Evolutionary conservation across 2,329 filamentous ascomycete species (phyloP).

Genomic region (Drechslerella dactyloides): DNA sequence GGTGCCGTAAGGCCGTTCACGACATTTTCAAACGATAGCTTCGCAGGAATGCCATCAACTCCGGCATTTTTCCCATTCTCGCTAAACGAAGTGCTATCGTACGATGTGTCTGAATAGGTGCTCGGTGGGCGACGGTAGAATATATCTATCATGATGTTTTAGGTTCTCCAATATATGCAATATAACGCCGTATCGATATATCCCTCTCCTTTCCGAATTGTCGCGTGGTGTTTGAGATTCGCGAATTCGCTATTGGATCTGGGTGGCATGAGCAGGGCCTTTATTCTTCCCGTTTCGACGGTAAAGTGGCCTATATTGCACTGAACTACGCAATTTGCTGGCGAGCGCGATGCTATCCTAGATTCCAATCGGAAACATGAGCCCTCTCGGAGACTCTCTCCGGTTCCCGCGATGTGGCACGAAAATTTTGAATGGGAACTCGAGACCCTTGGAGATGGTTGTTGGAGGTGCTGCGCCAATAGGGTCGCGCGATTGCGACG

Average conservation of each 20-base stretch:
- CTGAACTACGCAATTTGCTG: too few relatives aligned
- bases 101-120: constrained; percentile 25
- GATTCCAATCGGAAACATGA: background rate
- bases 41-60: constrained; percentile 30
- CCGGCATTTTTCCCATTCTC: constrained; percentile 23
- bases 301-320: background rate
- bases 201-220: background rate
- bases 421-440: background rate
- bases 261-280: background rate
- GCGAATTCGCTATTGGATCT: background rate
- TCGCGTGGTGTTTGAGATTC: too few relatives aligned
- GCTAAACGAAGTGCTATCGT: constrained; percentile 14
- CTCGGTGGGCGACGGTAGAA: constrained; percentile 42
- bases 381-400: background rate
- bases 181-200: too few relatives aligned
- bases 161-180: too few relatives aligned
- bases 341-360: too few relatives aligned
- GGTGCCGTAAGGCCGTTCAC: constrained; percentile 21
- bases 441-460: background rate
- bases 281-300: background rate
- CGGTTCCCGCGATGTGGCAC: background rate
- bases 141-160: constrained; percentile 31
- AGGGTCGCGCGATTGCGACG: background rate
- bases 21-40: constrained; percentile 36
- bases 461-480: background rate